Base-by-base conservation (phyloP, 2,329 filamentous ascomycete genomes). In the Pseudogymnoascus sp. region DNA sequence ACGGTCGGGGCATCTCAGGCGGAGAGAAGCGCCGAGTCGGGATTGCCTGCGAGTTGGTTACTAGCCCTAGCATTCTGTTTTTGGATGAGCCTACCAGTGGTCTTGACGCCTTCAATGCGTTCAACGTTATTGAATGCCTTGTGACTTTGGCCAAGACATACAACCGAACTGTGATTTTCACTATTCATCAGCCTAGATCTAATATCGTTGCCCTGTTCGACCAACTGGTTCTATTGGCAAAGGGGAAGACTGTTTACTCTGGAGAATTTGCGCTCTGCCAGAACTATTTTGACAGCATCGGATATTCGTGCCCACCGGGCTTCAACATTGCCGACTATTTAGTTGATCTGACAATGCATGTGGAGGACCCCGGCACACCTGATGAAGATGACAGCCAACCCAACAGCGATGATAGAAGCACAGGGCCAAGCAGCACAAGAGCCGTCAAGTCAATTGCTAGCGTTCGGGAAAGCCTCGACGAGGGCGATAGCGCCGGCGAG, bases 291-390 rank as follows among this genome's bases (percentile, higher is more conserved):
- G 91, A 97, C 72, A 83, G 86, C 56, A 87, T 96, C 65, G 96
- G 95, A 47, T 99, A 97, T 74, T 81, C 89, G 59, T 99, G 96
- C 72, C 95, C 95, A 10, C 89, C 93, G 24, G 96, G 96, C 1
- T 99, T 97, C 82, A 99, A 99, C 72, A 97, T 99, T 75, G 95
- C 95, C 3, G 95, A 99, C 74, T 99, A 97, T 72, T 84, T 99
- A 4, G 93, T 99, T 31, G 95, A 99, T 74, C 81, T 99, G 42
- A 97, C 95, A 0, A 97, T 99, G 93, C 95, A 99, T 74, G 93
- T 92, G 24, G 85, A 90, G 64, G 80, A 82, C 61, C 78, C 81
- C 13, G 78, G 76, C 38, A 80, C 81, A 1, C 77, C 81, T 1
- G 81, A 86, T 31, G 84, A 86, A 59, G 78, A 83, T 50, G 83